phyloP scores from a whole-genome alignment of 2,329 filamentous ascomycete genomes.

The Pseudocercospora eumusae region DNA sequence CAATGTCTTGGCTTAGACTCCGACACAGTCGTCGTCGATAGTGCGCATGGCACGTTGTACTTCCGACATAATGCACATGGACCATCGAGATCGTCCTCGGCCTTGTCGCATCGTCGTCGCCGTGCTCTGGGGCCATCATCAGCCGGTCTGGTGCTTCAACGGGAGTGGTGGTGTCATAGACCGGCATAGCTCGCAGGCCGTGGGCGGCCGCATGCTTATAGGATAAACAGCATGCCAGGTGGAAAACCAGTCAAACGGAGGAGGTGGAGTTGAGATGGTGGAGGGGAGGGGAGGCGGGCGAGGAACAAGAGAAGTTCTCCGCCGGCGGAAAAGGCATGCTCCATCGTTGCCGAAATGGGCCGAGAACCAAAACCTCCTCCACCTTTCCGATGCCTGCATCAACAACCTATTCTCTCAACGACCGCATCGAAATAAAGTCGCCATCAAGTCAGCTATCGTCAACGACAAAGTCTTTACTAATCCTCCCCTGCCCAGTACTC shows the following conservation, averaged over 20 bases:
- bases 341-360: neutral
- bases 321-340: neutral
- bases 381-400: neutral
- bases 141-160: neutral
- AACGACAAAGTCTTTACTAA: too few species aligned
- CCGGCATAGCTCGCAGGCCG: constrained; percentile 17
- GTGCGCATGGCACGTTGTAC: constrained; percentile 14
- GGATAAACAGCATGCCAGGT: neutral
- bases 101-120: constrained; percentile 14
- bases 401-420: too few species aligned
- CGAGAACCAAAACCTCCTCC: neutral
- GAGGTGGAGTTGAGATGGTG: neutral
- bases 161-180: neutral
- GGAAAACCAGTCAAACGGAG: neutral
- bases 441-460: too few species aligned
- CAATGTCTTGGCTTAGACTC: neutral
- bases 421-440: too few species aligned
- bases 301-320: neutral
- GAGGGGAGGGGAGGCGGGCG: neutral
- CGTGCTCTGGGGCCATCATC: constrained; percentile 2
- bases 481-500: too few species aligned
- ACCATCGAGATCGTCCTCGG: neutral
- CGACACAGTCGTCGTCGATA: neutral
- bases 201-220: constrained; percentile 12
- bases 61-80: constrained; percentile 13